Percentiles rank a stretch among this genome's conserved stretches.
Conservation (phyloP, 2,329 filamentous ascomycete species). For the Drechslera avenae region DNA sequence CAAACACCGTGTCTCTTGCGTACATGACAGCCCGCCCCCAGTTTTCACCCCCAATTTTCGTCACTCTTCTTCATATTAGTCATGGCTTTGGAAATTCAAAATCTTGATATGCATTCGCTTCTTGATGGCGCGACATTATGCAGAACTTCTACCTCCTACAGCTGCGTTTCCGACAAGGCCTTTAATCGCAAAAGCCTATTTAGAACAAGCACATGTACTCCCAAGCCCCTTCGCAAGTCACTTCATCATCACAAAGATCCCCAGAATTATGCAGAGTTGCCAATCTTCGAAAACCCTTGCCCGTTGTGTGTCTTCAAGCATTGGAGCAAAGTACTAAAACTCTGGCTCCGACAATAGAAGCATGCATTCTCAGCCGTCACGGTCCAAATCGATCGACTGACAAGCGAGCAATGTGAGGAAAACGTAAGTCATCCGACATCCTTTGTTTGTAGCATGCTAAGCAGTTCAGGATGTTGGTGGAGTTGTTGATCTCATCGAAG, state of each 20-base stretch:
- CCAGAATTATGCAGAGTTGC: conserved; percentile 28
- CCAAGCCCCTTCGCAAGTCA: conserved; percentile 15
- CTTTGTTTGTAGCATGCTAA: background rate
- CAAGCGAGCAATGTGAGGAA: conserved; percentile 85
- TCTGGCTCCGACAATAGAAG: conserved; percentile 37
- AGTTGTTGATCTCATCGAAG: conserved; percentile 92
- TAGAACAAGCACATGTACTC: background rate
- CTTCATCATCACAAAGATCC: conserved; percentile 34
- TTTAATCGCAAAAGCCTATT: conserved; percentile 8
- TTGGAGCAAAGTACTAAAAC: conserved; percentile 33
- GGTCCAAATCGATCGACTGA: conserved; percentile 88
- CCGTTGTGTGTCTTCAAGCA: conserved; percentile 34
- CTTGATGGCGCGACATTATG: conserved; percentile 15
- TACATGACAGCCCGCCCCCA: background rate
- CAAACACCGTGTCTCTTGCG: conserved; percentile 1
- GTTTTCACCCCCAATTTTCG: background rate
- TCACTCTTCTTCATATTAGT: background rate
- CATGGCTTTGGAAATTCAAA: conserved; percentile 20
- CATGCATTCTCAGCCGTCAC: conserved; percentile 94
- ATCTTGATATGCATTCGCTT: conserved; percentile 15
- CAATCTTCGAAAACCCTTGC: conserved; percentile 37
- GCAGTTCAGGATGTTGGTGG: conserved; percentile 69
- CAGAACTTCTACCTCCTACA: conserved; percentile 20
- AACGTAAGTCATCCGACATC: conserved; percentile 54
- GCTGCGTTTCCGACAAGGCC: conserved; percentile 8